Conservation (phyloP, 2,329 filamentous ascomycete species). For the Curvularia verruculosa region DNA sequence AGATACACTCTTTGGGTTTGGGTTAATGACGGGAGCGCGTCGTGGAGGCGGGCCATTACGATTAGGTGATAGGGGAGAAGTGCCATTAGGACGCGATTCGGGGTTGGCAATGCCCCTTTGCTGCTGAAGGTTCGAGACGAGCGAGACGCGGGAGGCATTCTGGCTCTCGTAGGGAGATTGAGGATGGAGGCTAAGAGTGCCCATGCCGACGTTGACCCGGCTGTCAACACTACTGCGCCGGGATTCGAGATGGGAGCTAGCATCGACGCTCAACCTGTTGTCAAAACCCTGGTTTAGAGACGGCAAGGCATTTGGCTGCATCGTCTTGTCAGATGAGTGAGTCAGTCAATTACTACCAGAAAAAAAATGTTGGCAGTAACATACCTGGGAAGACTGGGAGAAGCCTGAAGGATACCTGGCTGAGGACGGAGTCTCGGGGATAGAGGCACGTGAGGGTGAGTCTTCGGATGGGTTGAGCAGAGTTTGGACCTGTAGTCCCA, state of each 20-base stretch:
- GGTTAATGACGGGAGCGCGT: slow-evolving; percentile 77
- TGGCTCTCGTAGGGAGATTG: slow-evolving; percentile 76
- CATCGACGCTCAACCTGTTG: slow-evolving; percentile 58
- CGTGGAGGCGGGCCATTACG: slow-evolving; percentile 52
- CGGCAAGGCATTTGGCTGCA: slow-evolving; percentile 54
- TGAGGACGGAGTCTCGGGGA: slow-evolving; percentile 53
- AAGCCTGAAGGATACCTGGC: slow-evolving; percentile 43
- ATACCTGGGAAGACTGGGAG: slow-evolving; percentile 36
- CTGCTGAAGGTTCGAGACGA: slow-evolving; percentile 72
- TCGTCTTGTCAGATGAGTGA: slow-evolving; percentile 21
- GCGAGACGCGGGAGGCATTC: slow-evolving; percentile 76
- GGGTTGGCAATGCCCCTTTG: slow-evolving; percentile 56
- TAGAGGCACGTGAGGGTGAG: slow-evolving; percentile 52
- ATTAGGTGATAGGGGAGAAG: slow-evolving; percentile 55
- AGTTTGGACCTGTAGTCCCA: slow-evolving; percentile 57
- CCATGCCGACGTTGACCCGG: slow-evolving; percentile 74
- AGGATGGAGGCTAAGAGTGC: slow-evolving; percentile 70
- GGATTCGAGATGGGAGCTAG: slow-evolving; percentile 59
- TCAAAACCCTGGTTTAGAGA: slow-evolving; percentile 63
- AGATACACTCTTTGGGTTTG: slow-evolving; percentile 65
- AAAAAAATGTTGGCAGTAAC: neutral
- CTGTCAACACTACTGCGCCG: slow-evolving; percentile 81
- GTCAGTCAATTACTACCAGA: no score
- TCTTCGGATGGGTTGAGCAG: slow-evolving; percentile 57
- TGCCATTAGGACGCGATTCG: slow-evolving; percentile 52